phyloP scores from a whole-genome alignment of 2,329 filamentous ascomycete species.

The Aspergillus sp. region DNA sequence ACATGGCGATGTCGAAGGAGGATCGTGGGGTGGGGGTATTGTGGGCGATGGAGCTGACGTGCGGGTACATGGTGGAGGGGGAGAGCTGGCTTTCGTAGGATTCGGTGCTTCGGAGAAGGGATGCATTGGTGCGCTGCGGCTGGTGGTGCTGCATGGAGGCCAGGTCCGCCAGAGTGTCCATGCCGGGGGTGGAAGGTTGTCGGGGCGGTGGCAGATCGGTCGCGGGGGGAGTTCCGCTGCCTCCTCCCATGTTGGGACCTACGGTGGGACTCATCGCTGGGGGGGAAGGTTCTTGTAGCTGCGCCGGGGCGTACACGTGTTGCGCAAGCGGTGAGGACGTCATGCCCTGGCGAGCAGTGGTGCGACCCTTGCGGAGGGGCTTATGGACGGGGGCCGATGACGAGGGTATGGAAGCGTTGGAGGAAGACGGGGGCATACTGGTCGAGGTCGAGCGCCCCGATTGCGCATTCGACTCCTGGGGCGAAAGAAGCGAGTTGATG shows the following conservation, averaged over 20 bases:
- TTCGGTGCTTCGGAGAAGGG: constrained; percentile 38
- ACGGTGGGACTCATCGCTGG: constrained; percentile 31
- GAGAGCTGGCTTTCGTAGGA: constrained; percentile 44
- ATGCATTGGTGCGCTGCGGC: constrained; percentile 37
- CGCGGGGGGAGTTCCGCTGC: constrained; percentile 35
- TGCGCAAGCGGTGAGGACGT: constrained; percentile 43
- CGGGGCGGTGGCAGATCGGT: constrained; percentile 34
- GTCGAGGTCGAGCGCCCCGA: constrained; percentile 31
- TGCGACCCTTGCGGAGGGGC: constrained; percentile 34
- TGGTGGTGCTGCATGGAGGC: constrained; percentile 48
- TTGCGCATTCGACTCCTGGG: constrained; percentile 40
- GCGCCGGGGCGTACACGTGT: constrained; percentile 39
- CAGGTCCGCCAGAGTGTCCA: constrained; percentile 49
- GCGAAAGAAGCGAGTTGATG: constrained; percentile 47
- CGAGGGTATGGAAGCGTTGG: constrained; percentile 24
- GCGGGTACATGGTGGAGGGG: constrained; percentile 41
- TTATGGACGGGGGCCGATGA: constrained; percentile 32
- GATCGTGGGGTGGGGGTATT: constrained; percentile 41
- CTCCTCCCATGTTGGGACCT: constrained; percentile 23
- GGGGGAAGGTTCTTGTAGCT: constrained; percentile 37
- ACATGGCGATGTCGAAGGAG: constrained; percentile 45
- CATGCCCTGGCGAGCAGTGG: constrained; percentile 32
- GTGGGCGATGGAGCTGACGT: constrained; percentile 35
- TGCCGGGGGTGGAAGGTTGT: constrained; percentile 45
- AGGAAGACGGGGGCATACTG: constrained; percentile 24